A percentile compares a stretch with the other conserved stretches of the same genome.
Evolutionary conservation across 768 basidiomycete species (phyloP).

Genomic region (Leccinum obscurum): DNA sequence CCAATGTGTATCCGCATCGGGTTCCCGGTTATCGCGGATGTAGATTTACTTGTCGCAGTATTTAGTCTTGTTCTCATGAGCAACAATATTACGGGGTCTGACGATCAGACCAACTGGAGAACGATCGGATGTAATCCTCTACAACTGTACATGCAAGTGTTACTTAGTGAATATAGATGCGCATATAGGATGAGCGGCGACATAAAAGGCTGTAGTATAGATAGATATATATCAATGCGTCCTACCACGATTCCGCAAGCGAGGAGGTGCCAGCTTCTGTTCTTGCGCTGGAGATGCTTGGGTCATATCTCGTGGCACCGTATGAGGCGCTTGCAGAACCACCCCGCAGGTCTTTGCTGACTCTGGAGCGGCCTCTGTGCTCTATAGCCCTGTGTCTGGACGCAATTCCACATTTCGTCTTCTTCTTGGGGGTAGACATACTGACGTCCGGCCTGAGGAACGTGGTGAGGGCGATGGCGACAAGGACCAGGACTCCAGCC

Average conservation of each 20-base stretch:
- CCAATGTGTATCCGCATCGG: not conserved
- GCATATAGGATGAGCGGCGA: not conserved
- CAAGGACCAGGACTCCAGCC: constrained; percentile 54
- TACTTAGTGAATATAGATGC: constrained; percentile 20
- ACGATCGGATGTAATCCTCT: not conserved
- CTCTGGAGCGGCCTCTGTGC: constrained; percentile 30
- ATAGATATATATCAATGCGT: constrained; percentile 1
- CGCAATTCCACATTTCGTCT: not conserved
- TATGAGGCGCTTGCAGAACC: constrained; percentile 28
- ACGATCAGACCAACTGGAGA: not conserved
- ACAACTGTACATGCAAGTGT: not conserved
- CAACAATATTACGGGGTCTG: not conserved
- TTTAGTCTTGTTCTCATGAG: not conserved
- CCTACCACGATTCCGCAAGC: not conserved
- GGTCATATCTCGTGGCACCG: constrained; percentile 12
- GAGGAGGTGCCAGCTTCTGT: constrained; percentile 10
- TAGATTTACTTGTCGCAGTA: not conserved
- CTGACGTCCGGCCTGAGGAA: constrained; percentile 39
- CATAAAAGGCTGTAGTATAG: not conserved
- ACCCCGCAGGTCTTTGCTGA: constrained; percentile 42
- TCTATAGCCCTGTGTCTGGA: constrained; percentile 18
- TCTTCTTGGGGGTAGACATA: constrained; percentile 20
- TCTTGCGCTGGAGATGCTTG: constrained; percentile 8
- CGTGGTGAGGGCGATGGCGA: constrained; percentile 48
- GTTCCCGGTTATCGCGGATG: not conserved